Evolutionary conservation across 805 yeast genomes (phyloP).

Genomic region (Tetrapisispora arboricola): DNA sequence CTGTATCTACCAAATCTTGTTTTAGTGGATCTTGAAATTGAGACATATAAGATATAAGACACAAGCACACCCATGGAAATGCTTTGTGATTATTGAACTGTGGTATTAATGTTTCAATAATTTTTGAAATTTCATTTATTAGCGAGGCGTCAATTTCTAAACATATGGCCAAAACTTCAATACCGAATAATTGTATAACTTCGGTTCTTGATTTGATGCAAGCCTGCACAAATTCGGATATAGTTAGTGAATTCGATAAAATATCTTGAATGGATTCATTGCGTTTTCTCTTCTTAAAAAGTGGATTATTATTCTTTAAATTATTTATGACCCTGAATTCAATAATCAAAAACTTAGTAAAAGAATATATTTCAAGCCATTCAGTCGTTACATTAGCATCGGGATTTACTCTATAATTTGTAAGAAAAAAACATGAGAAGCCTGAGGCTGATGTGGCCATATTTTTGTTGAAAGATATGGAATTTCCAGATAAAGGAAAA

Average conservation of each 20-base stretch:
- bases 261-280: conserved; percentile 7
- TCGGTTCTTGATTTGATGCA: conserved; percentile 8
- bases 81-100: conserved; percentile 12
- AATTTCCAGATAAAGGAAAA: conserved; percentile 6
- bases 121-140: background rate
- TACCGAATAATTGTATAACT: conserved; percentile 7
- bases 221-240: conserved; percentile 12
- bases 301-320: conserved; percentile 3
- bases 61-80: conserved; percentile 14
- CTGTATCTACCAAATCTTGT: too few species aligned
- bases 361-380: conserved; percentile 16
- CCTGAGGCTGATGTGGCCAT: too few species aligned
- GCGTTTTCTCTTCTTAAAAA: conserved; percentile 17
- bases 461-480: background rate
- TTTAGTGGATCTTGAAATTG: too few species aligned
- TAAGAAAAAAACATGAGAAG: conserved; percentile 11
- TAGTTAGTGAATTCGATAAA: conserved; percentile 9
- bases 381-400: background rate
- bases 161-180: conserved; percentile 17
- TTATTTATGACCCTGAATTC: conserved; percentile 8
- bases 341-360: conserved; percentile 10
- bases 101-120: conserved; percentile 9
- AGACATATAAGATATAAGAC: conserved; percentile 19
- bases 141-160: conserved; percentile 5
- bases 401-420: conserved; percentile 12